Base-by-base conservation (phyloP, 371 early-diverging fungal species). In the Thermomucor indicae-seudaticae region DNA sequence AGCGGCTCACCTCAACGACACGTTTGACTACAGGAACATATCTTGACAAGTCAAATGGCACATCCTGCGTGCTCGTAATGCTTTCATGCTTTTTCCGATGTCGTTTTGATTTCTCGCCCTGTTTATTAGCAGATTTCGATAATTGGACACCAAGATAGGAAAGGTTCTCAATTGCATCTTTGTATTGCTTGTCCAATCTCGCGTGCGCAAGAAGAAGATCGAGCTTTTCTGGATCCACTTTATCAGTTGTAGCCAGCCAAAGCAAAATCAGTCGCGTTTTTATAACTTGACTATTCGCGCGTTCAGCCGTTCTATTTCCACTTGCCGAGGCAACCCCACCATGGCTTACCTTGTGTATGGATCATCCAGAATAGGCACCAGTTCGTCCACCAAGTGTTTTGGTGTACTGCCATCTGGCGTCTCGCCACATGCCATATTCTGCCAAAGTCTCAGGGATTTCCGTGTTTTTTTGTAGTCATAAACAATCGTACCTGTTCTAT, bases 401-500 rank as follows among this genome's bases (percentile, higher is more conserved):
- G 86, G 83, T 23, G 72, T 65, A 12, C 74, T 81, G 0, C 95
- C 94, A 17, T 93, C 92, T 0, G 89, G 72, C 0, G 89, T 93
- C 55, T 85, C 88, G 29, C 96, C 96, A 46, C 88, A 90, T 0
- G 92, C 94, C 54, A 96, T 72, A 41, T 96, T 88, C 81, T 93
- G 72, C 24, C n/a, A n/a, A n/a, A 23, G 12, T 27, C 23, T n/a
- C 23, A 38, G 27, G 20, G 1, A 47, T 20, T 10, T 22, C 6
- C 5, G 25, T 17, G n/a, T 1, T 49, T 5, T 29, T 22, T 5
- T 1, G 4, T 25, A n/a, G 22, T 35, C 32, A 19, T 6, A 41
- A 7, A 41, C 1, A 5, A n/a, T 10, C 30, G 25, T 52, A 81
- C 86, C 72, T 90, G 91, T 63, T 97, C 95, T 19, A 95, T 72